Base-by-base conservation (phyloP, 1,139 yeast species). In the Candida sp. region DNA sequence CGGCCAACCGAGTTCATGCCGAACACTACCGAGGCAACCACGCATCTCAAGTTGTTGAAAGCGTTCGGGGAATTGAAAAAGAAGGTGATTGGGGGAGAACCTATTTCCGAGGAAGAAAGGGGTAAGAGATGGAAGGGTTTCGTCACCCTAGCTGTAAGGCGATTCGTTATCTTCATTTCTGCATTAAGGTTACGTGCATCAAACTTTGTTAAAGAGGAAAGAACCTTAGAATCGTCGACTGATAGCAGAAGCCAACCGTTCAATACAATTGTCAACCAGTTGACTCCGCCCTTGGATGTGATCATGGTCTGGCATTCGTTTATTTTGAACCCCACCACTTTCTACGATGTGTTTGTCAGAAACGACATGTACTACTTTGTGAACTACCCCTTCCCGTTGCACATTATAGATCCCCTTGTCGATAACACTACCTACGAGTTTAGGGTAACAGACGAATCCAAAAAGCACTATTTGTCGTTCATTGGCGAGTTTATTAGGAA, bases 221-320 rank as follows among this genome's bases (percentile, higher is more conserved):
- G 27, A 12, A 3, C 8, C n/a, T 7, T 37, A 6, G 41, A 38
- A 28, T 7, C 25, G 5, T 17, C 27, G 26, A 12, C 25, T 3
- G 43, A 40, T 6, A 28, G 25, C 8, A 27, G 43, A 40, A 40
- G 43, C 17, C 38, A 33, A 33, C 28, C 8, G n/a, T 26, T 33
- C 22, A 31, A 31, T 3, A 26, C 23, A 7, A 40, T 40, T 32
- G 26, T 26, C 8, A 40, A 40, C 12, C 33, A 28, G 7, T 23
- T 44, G 42, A n/a, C 26, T 17, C 76, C 77, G 1, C 75, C 76
- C 2, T 54, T 72, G 42, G 78, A 73, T 52, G 67, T 75, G 7
- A 47, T 73, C 9, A 63, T 74, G 70, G 73, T 74, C 1, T 75
- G 79, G 80, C 78, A 75, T 55, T 54, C 63, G 33, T 63, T 62